Base-by-base conservation (phyloP, 163 green algal species). In the Scenedesmus sp. region DNA sequence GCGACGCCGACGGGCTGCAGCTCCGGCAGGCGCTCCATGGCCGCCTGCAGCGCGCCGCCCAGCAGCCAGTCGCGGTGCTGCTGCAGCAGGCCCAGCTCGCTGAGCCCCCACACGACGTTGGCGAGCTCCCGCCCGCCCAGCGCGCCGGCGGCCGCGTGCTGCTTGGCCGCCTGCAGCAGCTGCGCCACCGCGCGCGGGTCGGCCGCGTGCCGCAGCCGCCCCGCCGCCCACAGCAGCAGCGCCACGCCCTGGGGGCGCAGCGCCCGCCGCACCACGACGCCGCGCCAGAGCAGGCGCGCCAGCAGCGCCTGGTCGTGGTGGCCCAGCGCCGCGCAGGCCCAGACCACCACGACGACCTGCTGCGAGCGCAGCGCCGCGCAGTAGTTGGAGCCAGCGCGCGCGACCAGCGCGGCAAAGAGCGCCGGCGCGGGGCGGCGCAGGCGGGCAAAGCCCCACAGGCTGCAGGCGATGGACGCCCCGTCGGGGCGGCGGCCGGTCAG, bases 21-120 rank as follows among this genome's bases (percentile, higher is more conserved):
- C 24, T 81, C 69, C 28, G 85, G 70, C 51, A 87, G 6, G 36
- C 63, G 70, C 67, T 78, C 57, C 28, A 85, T 20, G 39, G 70
- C 82, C 42, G 80, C 57, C 9, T 64, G 63, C 29, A 78, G 72
- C 58, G 83, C 57, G 13, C 67, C 44, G 17, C 44, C 29, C n/a
- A 77, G 42, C 28, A 87, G 36, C 57, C 44, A 70, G 18, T 2
- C 18, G 56, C 36, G 31, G 26, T 73, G 62, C 42, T 64, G 36
- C 50, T 75, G 70, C 26, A 50, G 45, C 15, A 65, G 56, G 3
- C 75, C 63, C 18, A 87, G 58, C 6, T 60, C 10, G 9, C 65
- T 34, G 51, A 89, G 60, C 10, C 67, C 82, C 75, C 78, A 86
- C 53, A 87, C 22, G 34, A 83, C 34, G 51, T 87, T 85, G 2